Conservation (phyloP, 2,329 filamentous ascomycete species). For the Sporothrix phasma region DNA sequence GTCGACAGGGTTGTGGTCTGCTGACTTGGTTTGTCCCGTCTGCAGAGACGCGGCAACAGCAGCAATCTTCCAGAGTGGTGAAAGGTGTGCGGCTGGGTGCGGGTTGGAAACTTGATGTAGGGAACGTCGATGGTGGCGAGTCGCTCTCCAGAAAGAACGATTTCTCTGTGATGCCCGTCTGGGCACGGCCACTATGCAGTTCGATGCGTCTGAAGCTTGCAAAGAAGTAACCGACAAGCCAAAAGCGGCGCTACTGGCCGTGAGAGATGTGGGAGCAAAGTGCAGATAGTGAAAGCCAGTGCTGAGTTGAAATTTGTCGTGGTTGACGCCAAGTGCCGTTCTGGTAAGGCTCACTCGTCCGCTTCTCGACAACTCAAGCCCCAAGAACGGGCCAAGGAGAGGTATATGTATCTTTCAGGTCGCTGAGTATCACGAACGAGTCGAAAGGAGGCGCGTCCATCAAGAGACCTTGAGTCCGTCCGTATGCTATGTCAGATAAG, state of each 20-base stretch:
- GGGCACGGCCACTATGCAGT: too few relatives aligned
- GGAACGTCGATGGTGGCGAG: neutral
- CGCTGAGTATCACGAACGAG: neutral
- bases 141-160: too few relatives aligned
- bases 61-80: neutral
- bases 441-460: neutral
- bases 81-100: neutral
- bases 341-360: neutral
- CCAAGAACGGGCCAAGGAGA: neutral
- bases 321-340: neutral
- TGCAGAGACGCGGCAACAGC: neutral
- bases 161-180: too few relatives aligned
- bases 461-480: neutral
- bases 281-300: neutral
- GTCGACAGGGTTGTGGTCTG: constrained; percentile 4
- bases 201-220: neutral
- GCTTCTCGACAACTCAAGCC: neutral
- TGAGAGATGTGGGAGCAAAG: neutral
- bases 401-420: neutral
- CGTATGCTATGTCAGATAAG: neutral
- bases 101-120: neutral
- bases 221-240: neutral
- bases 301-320: neutral
- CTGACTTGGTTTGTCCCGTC: neutral
- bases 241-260: neutral